Conservation (phyloP, 2,329 filamentous ascomycete genomes). For the Geoglossum cookeanum region DNA sequence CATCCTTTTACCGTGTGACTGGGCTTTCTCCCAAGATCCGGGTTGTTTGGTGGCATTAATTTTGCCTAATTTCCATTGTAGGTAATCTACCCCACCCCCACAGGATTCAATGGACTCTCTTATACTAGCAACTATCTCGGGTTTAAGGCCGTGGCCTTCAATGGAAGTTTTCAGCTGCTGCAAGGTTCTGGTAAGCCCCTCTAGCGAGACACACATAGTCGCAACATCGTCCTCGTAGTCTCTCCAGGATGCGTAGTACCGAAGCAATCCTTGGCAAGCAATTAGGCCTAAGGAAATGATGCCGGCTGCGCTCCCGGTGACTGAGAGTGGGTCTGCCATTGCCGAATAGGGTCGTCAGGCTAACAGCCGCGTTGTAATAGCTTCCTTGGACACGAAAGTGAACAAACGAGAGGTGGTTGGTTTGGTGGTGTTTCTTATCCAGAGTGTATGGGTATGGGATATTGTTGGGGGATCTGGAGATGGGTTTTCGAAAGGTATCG, state of each 20-base stretch:
- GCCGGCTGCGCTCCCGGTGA: conserved; percentile 7
- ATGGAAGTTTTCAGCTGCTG: not conserved
- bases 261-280: conserved; percentile 6
- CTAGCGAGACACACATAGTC: not conserved
- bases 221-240: conserved; percentile 6
- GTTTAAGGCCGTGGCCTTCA: not conserved
- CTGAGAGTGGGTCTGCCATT: not conserved
- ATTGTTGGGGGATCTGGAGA: too few relatives aligned
- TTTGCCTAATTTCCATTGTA: not conserved
- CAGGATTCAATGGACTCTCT: not conserved
- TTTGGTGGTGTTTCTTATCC: too few relatives aligned
- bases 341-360: not conserved
- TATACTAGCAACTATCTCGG: not conserved
- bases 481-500: too few relatives aligned
- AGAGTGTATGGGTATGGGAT: too few relatives aligned
- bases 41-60: not conserved
- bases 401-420: too few relatives aligned
- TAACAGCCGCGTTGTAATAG: too few relatives aligned
- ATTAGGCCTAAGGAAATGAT: conserved; percentile 8
- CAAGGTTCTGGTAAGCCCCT: not conserved
- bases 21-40: not conserved
- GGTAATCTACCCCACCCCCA: not conserved
- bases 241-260: conserved; percentile 5
- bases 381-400: too few relatives aligned
- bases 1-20: conserved; percentile 1